Evolutionary conservation across 225 moss, liverwort and hornwort species (phyloP).

Genomic region (Bryoerythrophyllum caledonicum): DNA sequence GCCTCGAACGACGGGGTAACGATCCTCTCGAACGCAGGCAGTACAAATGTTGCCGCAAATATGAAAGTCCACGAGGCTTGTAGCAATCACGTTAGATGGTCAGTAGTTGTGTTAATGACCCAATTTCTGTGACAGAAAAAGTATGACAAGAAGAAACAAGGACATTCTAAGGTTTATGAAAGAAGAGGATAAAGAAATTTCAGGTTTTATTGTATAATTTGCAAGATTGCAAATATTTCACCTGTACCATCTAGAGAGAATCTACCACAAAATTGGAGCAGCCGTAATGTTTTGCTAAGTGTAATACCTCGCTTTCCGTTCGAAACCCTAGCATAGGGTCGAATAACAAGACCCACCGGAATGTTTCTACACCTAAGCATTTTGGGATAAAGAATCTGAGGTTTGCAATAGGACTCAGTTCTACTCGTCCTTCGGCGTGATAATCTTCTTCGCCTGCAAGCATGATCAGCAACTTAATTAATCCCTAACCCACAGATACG

Average conservation of each 20-base stretch:
- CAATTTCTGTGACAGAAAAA: neutral
- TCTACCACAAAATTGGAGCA: constrained; percentile 33
- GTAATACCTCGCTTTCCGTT: constrained; percentile 25
- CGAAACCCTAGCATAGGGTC: constrained; percentile 24
- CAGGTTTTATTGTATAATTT: neutral
- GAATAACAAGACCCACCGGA: constrained; percentile 19
- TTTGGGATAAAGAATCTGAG: constrained; percentile 14
- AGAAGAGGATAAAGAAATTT: neutral
- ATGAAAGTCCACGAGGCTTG: neutral
- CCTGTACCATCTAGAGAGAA: constrained; percentile 13
- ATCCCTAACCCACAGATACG: neutral
- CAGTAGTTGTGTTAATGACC: neutral
- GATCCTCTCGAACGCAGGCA: neutral
- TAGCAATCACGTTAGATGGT: neutral
- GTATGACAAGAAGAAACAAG: neutral
- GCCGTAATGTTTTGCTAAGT: constrained; percentile 11
- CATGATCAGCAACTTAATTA: neutral
- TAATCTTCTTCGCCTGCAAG: constrained; percentile 67
- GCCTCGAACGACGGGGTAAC: neutral
- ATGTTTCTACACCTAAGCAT: constrained; percentile 25
- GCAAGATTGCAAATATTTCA: constrained; percentile 4
- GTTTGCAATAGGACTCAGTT: constrained; percentile 10
- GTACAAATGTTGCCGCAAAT: neutral
- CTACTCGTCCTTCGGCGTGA: constrained; percentile 46
- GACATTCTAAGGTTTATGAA: neutral